Evolutionary conservation across 2,329 filamentous ascomycete genomes (phyloP), one percentile per base, ranked within the genome.

Genomic region (Paramyrothecium roridum): DNA sequence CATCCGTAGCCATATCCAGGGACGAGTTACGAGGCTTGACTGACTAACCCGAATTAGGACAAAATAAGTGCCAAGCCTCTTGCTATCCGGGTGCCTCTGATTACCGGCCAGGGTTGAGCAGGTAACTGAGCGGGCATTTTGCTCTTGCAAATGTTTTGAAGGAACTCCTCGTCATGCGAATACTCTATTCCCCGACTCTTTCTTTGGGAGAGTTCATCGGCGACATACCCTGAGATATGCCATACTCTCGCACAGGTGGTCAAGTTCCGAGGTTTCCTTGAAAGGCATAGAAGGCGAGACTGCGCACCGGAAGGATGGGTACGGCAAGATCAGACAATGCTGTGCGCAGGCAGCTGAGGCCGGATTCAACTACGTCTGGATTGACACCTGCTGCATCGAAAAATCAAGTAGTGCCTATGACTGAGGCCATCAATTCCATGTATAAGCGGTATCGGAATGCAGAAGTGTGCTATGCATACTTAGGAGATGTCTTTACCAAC

Each of bases 181-280:
- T 70, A 16, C 60, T 70, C 16, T 66, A 70, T 52, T 58, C 57
- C 1, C 19, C 52, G 12, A 65, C 57, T 4, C 52, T 58, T 12
- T 47, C 54, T 2, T 56, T 70, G 10, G 56, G 64, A 40, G 57
- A 56, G 19, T 68, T 68, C 46, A 54, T 61, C 6, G 59, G 61
- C 19, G 49, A 19, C 0, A 53, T 61, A 55, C 58, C 8, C 65
- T 65, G 8, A 54, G 52, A 0, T 75, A 73, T 49, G 69, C 65
- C 1, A 73, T 74, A 21, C 61, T 75, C 1, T 74, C 70, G 10
- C 71, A 73, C 45, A 71, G 67, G 1, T 74, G 71, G 70, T 64
- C 56, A 1, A 51, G 58, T 2, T 60, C 63, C 3, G 70, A 73
- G 53, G 63, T 72, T 3, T 59, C 55, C 2, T 67, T 69, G 20